Evolutionary conservation across 805 yeast species (phyloP), one percentile per base, ranked within the genome.

Genomic region (Kodamaea laetipori): DNA sequence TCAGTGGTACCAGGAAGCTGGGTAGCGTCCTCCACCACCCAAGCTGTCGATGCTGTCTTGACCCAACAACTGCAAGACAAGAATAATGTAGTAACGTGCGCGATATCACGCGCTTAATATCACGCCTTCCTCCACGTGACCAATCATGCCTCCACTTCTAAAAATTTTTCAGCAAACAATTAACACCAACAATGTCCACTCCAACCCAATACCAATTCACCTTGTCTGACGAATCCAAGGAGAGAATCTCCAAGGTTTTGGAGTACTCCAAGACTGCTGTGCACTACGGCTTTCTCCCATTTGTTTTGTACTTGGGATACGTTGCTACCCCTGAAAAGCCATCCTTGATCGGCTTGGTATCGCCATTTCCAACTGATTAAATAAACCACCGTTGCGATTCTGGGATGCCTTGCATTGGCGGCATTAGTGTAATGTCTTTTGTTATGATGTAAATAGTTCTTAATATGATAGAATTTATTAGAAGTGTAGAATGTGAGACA

Each of bases 271-370:
- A 89, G 63, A 86, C 88, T 41, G 77, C 85, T 58, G 86, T 92
- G 46, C 99, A 95, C 70, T 94, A 90, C 69, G 97, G 98, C 37
- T 94, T 96, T 88, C 84, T 94, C 58, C 99, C 99, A 45, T 86
- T 94, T 63, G 84, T 94, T 53, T 74, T 94, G 61, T 94, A 94
- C 75, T 73, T 94, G 56, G 99, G 76, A 15, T 71, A 73, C 74
- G 62, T 71, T 38, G 81, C 87, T 55, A 82, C 92, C 51, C 76
- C 89, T 44, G 85, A 84, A 67, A 87, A 85, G 69, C 97, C 97
- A 51, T 81, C 82, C 52, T 73, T 92, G 61, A 76, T 92, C 66
- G 76, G 74, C 59, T 76, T 86, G 56, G 74, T 86, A 56, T 83
- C 90, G 51, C 95, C 95, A 39, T 75, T 87, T 56, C 94, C 95